A percentile compares a stretch with the other conserved stretches of the same genome.
These are phyloP conservation scores for Psilocybe cyanescens DNA, from an alignment of 768 basidiomycete species.

Conservation along the genomic window DNA sequence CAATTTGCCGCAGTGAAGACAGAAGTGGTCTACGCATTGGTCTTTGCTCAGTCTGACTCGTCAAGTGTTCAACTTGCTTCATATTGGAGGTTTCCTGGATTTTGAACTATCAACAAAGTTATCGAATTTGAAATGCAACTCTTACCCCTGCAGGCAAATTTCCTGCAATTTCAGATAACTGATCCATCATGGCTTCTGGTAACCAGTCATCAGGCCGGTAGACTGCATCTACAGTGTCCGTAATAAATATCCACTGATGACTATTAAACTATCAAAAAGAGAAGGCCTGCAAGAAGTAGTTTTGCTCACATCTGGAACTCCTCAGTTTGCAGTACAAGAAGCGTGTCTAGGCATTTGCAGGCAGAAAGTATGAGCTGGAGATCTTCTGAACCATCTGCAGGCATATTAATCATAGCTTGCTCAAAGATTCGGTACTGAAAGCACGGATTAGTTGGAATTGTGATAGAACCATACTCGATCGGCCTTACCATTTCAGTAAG, in stretches of 20 bases:
- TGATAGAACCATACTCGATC: not conserved
- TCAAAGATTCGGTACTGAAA: conserved; percentile 89
- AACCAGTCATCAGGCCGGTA: conserved; percentile 84
- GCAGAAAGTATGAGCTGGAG: conserved; percentile 84
- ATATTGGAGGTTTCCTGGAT: conserved; percentile 31
- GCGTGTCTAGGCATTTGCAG: conserved; percentile 91
- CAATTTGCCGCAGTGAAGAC: conserved; percentile 68
- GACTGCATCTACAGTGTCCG: conserved; percentile 95
- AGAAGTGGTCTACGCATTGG: conserved; percentile 78
- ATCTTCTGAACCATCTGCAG: conserved; percentile 84
- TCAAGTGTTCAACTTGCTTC: conserved; percentile 29
- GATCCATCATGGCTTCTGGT: conserved; percentile 90
- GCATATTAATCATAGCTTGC: conserved; percentile 68
- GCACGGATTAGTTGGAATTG: not conserved
- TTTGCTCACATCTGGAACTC: conserved; percentile 91
- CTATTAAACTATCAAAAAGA: conserved; percentile 37
- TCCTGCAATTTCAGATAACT: conserved; percentile 82
- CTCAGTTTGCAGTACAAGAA: conserved; percentile 93
- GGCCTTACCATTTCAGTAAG: conserved; percentile 82
- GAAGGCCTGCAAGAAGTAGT: not conserved
- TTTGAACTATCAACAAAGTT: conserved; percentile 2
- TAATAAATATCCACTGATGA: conserved; percentile 99
- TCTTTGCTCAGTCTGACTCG: conserved; percentile 40
- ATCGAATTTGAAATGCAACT: not conserved
- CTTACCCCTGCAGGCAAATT: conserved; percentile 57